Evolutionary conservation across 1,139 yeast genomes (phyloP).

Genomic region (Yamadazyma diospyri): DNA sequence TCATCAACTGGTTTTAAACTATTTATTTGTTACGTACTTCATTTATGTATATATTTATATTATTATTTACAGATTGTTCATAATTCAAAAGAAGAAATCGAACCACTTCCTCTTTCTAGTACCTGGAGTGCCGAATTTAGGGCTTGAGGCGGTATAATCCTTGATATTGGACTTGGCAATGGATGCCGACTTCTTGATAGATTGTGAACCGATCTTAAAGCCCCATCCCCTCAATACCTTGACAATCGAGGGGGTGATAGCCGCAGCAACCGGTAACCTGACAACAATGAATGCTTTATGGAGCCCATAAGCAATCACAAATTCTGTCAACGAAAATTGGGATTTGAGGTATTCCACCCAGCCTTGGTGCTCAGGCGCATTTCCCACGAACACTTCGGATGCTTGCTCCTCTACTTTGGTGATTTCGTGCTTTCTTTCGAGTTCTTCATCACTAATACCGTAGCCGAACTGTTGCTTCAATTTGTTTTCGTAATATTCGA

Average conservation of each 20-base stretch:
- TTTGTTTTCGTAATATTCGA: slow-evolving; percentile 61
- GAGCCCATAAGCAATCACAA: slow-evolving; percentile 87
- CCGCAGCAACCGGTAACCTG: slow-evolving; percentile 88
- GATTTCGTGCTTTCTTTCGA: slow-evolving; percentile 31
- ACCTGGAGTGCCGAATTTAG: slow-evolving; percentile 54
- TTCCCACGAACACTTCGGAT: slow-evolving; percentile 20
- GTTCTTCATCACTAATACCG: slow-evolving; percentile 43
- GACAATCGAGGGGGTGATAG: slow-evolving; percentile 83
- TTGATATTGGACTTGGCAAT: slow-evolving; percentile 25
- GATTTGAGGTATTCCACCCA: slow-evolving; percentile 27
- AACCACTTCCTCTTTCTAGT: slow-evolving; percentile 56
- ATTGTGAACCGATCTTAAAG: slow-evolving; percentile 64
- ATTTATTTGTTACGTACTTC: slow-evolving; percentile 6
- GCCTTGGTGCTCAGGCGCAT: slow-evolving; percentile 7
- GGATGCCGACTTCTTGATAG: slow-evolving; percentile 32
- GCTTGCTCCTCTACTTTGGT: slow-evolving; percentile 23
- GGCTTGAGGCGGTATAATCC: slow-evolving; percentile 36
- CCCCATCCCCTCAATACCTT: slow-evolving; percentile 69
- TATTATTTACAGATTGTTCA: not conserved
- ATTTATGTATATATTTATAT: slow-evolving; percentile 3
- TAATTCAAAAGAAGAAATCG: slow-evolving; percentile 52
- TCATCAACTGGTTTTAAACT: not conserved
- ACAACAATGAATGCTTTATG: slow-evolving; percentile 83
- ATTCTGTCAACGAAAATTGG: slow-evolving; percentile 58
- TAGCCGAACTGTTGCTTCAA: slow-evolving; percentile 59